Evolutionary conservation across 139 green algal genomes (phyloP).

Genomic region (Marvania coccoides): DNA sequence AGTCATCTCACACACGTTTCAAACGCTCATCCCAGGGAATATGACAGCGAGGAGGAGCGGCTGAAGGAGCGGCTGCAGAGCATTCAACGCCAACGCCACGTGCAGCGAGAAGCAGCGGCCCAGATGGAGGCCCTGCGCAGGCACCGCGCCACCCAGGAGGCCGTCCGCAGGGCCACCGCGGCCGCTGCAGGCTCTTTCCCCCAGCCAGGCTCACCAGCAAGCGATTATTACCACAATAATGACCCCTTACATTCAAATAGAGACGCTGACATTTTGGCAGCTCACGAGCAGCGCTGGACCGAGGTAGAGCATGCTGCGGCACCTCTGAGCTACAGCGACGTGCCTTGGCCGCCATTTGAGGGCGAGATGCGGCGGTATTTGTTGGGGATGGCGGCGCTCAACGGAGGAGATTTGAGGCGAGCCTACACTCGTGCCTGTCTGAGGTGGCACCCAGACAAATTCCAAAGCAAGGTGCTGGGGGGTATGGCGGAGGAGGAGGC

Average conservation of each 20-base stretch:
- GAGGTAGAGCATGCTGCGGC: neutral
- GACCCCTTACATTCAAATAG: too few species aligned
- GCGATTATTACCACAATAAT: too few species aligned
- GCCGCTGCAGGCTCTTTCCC: too few species aligned
- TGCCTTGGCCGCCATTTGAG: neutral
- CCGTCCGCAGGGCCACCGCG: neutral
- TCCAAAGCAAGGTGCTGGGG: neutral
- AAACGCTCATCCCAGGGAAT: too few species aligned
- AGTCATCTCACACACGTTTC: too few species aligned
- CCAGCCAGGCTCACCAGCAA: too few species aligned
- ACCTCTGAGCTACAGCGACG: neutral
- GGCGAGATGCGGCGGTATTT: neutral
- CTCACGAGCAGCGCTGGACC: neutral
- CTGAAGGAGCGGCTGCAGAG: neutral
- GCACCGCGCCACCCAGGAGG: neutral
- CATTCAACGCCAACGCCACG: neutral
- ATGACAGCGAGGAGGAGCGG: slow-evolving; percentile 32
- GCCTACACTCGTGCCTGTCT: slow-evolving; percentile 23
- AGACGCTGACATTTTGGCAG: too few species aligned
- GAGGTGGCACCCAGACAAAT: slow-evolving; percentile 27
- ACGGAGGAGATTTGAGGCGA: neutral
- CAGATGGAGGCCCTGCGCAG: neutral
- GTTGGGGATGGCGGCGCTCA: neutral
- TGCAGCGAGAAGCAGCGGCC: neutral
- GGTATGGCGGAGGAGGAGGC: neutral